phyloP scores from a whole-genome alignment of 306 rosid species.

The Quercus engelmannii region DNA sequence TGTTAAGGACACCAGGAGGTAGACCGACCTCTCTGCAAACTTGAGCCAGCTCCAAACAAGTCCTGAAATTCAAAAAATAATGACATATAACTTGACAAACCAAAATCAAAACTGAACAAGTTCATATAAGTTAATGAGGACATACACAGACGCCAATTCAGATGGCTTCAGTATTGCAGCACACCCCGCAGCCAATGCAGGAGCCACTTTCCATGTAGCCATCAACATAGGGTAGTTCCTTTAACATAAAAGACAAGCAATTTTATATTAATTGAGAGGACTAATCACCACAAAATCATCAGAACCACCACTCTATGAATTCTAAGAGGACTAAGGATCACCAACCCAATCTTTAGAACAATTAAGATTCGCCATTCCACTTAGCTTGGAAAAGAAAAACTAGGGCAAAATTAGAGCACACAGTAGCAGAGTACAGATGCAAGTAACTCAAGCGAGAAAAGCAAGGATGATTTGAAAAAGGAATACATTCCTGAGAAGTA shows the following conservation, averaged over 20 bases:
- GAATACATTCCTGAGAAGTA: background rate
- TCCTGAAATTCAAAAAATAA: conserved; percentile 40
- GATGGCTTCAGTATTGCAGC: conserved; percentile 97
- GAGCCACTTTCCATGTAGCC: conserved; percentile 99
- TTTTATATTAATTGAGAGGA: background rate
- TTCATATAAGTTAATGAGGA: conserved; percentile 16
- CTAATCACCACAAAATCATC: background rate
- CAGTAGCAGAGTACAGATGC: background rate
- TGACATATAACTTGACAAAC: conserved; percentile 12
- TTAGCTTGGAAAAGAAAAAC: background rate
- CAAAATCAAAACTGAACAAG: conserved; percentile 14
- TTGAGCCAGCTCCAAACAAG: conserved; percentile 82
- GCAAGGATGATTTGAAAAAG: background rate
- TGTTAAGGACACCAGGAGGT: conserved; percentile 77
- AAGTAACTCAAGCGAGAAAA: background rate
- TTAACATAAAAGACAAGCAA: conserved; percentile 23
- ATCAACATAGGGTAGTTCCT: conserved; percentile 93
- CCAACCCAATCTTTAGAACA: background rate
- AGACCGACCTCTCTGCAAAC: conserved; percentile 81
- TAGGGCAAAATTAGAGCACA: background rate
- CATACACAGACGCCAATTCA: conserved; percentile 90
- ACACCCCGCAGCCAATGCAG: conserved; percentile 98
- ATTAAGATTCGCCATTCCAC: background rate
- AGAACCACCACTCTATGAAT: background rate
- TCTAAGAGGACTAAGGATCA: background rate